A percentile compares a stretch with the other conserved stretches of the same genome.
Evolutionary conservation across 176 grass and related monocot species (phyloP).

Genomic region (Musa schizocarpa): DNA sequence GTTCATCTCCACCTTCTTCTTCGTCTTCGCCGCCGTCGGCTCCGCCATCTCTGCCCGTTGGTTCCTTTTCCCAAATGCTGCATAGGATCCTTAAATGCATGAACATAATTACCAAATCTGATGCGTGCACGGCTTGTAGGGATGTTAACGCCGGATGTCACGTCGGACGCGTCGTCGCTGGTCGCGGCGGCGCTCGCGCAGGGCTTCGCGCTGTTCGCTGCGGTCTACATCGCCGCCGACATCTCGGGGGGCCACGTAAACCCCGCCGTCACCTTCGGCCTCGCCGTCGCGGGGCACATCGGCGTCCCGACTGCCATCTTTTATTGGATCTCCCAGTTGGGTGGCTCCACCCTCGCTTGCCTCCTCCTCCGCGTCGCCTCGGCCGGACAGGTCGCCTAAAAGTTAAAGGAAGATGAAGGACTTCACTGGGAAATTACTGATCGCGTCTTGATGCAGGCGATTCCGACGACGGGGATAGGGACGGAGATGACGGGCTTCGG

Average conservation of each 20-base stretch:
- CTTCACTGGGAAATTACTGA: background rate
- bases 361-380: conserved; percentile 51
- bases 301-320: conserved; percentile 39
- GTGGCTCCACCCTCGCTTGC: conserved; percentile 63
- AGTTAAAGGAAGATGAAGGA: background rate
- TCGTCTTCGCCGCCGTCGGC: conserved; percentile 62
- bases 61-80: no score
- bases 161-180: conserved; percentile 46
- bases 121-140: conserved; percentile 20
- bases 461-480: conserved; percentile 67
- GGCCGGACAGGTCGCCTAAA: conserved; percentile 41
- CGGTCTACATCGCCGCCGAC: conserved; percentile 51
- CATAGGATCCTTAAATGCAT: no score
- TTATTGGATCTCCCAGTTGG: conserved; percentile 70
- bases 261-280: conserved; percentile 79
- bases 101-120: no score
- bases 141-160: conserved; percentile 46
- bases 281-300: conserved; percentile 54
- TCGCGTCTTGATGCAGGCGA: conserved; percentile 23
- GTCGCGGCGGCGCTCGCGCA: conserved; percentile 49
- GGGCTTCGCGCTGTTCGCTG: conserved; percentile 54
- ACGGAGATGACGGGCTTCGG: conserved; percentile 82
- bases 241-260: conserved; percentile 83
- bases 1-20: conserved; percentile 90
- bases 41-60: conserved; percentile 54